These are phyloP conservation scores for Ilex paraguariensis DNA, from an alignment of 305 asterid species.

Conservation along the genomic window DNA sequence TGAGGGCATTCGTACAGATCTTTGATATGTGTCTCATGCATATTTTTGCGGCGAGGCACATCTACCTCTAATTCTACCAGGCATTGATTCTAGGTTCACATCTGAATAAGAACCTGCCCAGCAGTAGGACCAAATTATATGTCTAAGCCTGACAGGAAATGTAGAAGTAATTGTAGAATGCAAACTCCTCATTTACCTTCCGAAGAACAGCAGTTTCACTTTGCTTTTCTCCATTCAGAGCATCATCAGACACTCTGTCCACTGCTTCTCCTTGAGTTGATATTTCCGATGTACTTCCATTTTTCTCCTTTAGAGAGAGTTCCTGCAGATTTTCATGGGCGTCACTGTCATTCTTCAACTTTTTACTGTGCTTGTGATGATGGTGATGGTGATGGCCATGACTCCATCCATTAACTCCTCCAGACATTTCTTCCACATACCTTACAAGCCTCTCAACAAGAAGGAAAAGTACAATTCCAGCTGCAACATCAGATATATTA, in stretches of 20 bases:
- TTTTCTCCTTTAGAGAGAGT: conserved; percentile 30
- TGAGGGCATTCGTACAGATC: too few species aligned
- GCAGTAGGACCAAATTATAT: background rate
- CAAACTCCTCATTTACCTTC: conserved; percentile 55
- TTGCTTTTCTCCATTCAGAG: conserved; percentile 25
- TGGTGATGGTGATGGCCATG: conserved; percentile 79
- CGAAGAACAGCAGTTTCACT: conserved; percentile 39
- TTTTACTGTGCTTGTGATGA: conserved; percentile 48
- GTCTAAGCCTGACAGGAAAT: background rate
- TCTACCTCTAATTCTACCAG: too few species aligned
- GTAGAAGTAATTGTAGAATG: conserved; percentile 4
- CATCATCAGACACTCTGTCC: conserved; percentile 29
- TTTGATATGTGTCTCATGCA: too few species aligned
- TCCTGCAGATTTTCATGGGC: conserved; percentile 38
- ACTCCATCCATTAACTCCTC: conserved; percentile 46
- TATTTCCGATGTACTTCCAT: conserved; percentile 21
- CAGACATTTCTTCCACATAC: conserved; percentile 77
- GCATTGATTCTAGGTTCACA: too few species aligned
- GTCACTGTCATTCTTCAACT: conserved; percentile 44
- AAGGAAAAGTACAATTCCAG: conserved; percentile 86
- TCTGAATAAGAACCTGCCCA: too few species aligned
- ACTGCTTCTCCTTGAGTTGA: conserved; percentile 27
- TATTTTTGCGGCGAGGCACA: too few species aligned
- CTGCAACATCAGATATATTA: conserved; percentile 47
- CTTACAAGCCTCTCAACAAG: conserved; percentile 94